Evolutionary conservation across 1,139 yeast species (phyloP).

Genomic region (Hansenula lynferdii): DNA sequence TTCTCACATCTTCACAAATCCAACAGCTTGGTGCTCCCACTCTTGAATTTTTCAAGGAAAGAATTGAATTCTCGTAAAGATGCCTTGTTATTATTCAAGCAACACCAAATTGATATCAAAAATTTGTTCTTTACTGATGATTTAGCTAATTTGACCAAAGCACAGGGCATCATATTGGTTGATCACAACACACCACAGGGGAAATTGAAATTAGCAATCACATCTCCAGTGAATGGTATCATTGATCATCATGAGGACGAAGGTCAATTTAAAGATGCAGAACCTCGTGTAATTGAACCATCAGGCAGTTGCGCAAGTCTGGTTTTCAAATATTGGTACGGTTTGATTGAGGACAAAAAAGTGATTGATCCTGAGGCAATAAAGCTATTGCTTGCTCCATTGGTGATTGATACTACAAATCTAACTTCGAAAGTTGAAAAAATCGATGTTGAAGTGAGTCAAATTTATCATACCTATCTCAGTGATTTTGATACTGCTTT

Average conservation of each 20-base stretch:
- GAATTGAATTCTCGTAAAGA: slow-evolving; percentile 74
- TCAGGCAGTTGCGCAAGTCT: slow-evolving; percentile 80
- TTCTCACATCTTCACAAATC: slow-evolving; percentile 32
- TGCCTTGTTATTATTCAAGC: slow-evolving; percentile 46
- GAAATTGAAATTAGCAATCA: slow-evolving; percentile 27
- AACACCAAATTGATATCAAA: slow-evolving; percentile 43
- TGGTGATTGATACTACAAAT: slow-evolving; percentile 67
- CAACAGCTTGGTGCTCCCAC: slow-evolving; percentile 43
- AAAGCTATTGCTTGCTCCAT: slow-evolving; percentile 57
- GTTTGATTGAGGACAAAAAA: slow-evolving; percentile 22
- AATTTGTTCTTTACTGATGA: slow-evolving; percentile 68
- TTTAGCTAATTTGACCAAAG: slow-evolving; percentile 16
- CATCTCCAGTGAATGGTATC: slow-evolving; percentile 47
- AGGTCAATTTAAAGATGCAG: slow-evolving; percentile 34
- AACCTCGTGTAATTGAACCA: slow-evolving; percentile 57
- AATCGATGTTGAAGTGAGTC: slow-evolving; percentile 45
- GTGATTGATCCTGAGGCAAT: slow-evolving; percentile 32
- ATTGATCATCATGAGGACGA: slow-evolving; percentile 90
- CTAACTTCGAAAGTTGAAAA: slow-evolving; percentile 53
- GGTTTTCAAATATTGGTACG: slow-evolving; percentile 59
- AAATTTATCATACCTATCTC: slow-evolving; percentile 27
- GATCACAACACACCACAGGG: slow-evolving; percentile 81
- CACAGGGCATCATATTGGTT: slow-evolving; percentile 52
- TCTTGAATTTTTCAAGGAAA: slow-evolving; percentile 62
- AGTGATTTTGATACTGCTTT: slow-evolving; percentile 13